phyloP scores from a whole-genome alignment of 1,139 yeast species.

The Geotrichum aggregatum region DNA sequence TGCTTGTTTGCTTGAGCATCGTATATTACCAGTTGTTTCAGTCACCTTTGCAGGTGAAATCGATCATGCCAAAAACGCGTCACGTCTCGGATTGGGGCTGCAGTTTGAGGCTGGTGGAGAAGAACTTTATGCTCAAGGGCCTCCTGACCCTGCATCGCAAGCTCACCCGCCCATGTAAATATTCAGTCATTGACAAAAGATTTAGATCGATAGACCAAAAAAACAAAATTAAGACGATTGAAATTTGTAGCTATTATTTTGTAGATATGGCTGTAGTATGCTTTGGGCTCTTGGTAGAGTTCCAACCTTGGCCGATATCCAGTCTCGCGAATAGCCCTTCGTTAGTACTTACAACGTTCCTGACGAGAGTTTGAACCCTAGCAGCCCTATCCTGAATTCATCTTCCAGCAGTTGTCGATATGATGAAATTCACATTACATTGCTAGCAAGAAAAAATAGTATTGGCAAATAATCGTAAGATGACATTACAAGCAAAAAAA shows the following conservation, averaged over 20 bases:
- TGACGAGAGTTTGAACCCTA: too few relatives aligned
- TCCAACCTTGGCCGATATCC: too few relatives aligned
- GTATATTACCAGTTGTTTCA: constrained; percentile 87
- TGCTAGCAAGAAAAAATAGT: too few relatives aligned
- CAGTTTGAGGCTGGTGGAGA: constrained; percentile 96
- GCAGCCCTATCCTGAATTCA: too few relatives aligned
- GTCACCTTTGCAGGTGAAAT: constrained; percentile 90
- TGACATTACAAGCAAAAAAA: too few relatives aligned
- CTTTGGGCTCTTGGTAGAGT: too few relatives aligned
- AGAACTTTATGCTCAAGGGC: constrained; percentile 51
- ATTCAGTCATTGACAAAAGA: not conserved
- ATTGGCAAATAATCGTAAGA: too few relatives aligned
- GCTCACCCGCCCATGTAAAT: constrained; percentile 37
- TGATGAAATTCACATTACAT: too few relatives aligned
- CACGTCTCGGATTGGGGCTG: constrained; percentile 87
- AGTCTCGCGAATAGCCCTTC: too few relatives aligned
- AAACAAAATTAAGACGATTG: not conserved
- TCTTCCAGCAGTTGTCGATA: too few relatives aligned
- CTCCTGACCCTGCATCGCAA: constrained; percentile 27
- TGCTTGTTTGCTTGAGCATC: constrained; percentile 84
- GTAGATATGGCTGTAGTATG: not conserved
- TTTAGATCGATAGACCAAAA: not conserved
- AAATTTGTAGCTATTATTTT: not conserved
- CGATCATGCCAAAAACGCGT: constrained; percentile 80
- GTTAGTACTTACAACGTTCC: too few relatives aligned